Base-by-base conservation (phyloP, 768 basidiomycete species). In the Phaeotremella skinneri region DNA sequence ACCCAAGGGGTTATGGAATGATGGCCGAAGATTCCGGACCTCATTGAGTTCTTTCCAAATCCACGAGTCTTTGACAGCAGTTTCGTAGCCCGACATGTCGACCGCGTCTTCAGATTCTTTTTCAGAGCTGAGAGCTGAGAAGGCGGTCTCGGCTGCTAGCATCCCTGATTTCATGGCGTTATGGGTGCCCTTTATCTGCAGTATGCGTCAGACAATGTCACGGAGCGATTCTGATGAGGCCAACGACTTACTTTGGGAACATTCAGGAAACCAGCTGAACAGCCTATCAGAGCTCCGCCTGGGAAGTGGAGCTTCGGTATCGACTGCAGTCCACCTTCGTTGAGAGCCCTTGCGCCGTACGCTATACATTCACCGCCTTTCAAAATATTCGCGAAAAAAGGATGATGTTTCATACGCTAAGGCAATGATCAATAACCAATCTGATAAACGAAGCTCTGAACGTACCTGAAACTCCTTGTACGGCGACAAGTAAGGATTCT, bases 101-200 rank as follows among this genome's bases (percentile, higher is more conserved):
- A 77, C 58, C 3, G 78, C 64, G 0, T 81, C 79, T 0, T 82
- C 67, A 21, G 52, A 41, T 30, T 63, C 58, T 9, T 21, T 37
- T 26, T 74, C 76, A 3, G 66, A 56, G 5, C 79, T 77, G 50
- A 94, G 78, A 3, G 83, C 83, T 4, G 85, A 81, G 65, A 81
- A 91, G 0, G 90, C 90, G 0, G 89, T 82, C 75, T 99, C 93
- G 1, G 91, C 94, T 27, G 92, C 94, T 20, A 98, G 81, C 88
- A 97, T 97, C 27, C 96, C 96, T 34, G 88, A 90, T 82, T 98
- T 93, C 96, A 99, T 98, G 2, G 94, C 92, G 59, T 93, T 98
- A 75, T 98, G 96, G 0, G 93, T 94, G 14, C 94, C 94, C 74
- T 98, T 98, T 79, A 99, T 98, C 79, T 77, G 56, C 1, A 23